These are phyloP conservation scores for Jamesozyma rosinii DNA, from an alignment of 805 yeast species.

Conservation along the genomic window DNA sequence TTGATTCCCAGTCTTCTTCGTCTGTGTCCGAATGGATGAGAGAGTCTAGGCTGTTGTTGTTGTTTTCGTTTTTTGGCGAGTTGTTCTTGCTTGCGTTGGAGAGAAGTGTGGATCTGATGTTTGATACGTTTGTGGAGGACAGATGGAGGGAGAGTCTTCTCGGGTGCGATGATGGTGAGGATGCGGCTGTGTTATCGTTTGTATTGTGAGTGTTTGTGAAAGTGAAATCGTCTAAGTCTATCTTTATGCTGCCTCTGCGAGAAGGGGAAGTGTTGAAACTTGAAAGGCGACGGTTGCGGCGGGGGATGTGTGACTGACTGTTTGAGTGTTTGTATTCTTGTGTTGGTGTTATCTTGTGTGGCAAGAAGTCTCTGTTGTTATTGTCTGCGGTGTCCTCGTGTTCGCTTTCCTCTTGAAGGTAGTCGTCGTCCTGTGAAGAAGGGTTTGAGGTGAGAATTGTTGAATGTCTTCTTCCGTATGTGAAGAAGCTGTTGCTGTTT, in stretches of 20 bases:
- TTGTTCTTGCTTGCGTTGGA: neutral
- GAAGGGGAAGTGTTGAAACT: neutral
- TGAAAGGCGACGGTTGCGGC: neutral
- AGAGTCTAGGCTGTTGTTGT: conserved; percentile 9
- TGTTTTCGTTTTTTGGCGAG: neutral
- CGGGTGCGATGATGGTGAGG: conserved; percentile 2
- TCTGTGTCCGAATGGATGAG: conserved; percentile 65
- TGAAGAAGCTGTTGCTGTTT: neutral
- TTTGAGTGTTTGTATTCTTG: neutral
- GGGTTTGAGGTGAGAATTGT: conserved; percentile 9
- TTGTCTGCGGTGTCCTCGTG: neutral
- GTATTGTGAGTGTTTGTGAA: neutral
- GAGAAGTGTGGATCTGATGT: conserved; percentile 23
- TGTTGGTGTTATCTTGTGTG: neutral
- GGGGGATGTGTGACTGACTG: neutral
- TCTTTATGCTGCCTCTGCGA: neutral
- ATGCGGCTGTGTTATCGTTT: neutral
- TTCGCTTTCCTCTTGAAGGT: neutral
- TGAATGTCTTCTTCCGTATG: conserved; percentile 8
- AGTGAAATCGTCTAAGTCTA: neutral
- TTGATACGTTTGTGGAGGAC: conserved; percentile 26
- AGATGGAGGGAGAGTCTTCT: conserved; percentile 29
- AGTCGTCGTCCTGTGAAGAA: conserved; percentile 13
- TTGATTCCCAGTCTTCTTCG: conserved; percentile 93
- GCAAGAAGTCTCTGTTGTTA: neutral